Evolutionary conservation across 2,329 filamentous ascomycete genomes (phyloP), one percentile per base, ranked within the genome.

Genomic region (Epicoccum nigrum): DNA sequence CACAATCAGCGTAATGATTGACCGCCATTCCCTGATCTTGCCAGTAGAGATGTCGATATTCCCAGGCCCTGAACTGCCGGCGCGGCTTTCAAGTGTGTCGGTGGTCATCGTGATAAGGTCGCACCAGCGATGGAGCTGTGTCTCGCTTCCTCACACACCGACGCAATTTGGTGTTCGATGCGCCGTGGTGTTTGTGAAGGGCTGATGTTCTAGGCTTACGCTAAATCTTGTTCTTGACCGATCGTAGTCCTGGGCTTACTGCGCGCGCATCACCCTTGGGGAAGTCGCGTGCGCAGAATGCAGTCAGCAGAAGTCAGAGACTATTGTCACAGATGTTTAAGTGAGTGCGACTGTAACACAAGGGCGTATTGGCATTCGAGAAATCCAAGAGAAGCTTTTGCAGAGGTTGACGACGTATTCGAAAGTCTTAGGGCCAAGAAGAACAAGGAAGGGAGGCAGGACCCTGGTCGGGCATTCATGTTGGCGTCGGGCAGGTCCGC

Each of bases 1-100:
- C 35, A 86, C 81, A 45, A 90, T 74, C 27, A 90, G 77, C 0
- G 86, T 89, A 49, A 90, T 72, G 41, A 90, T 89, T 13, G 87
- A 89, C 41, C 82, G 79, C 87, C 86, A 90, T 50, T 82, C 71
- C 46, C 71, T 80, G 62, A 90, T 89, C 58, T 79, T 72, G 39
- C 69, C 69, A 20, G 83, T 85, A 55, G 21, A n/a, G 7, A 47
- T 44, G 21, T 49, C 45, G 43, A 54, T 48, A 11, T 9, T 7
- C 4, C 34, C 49, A 19, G 12, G 20, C 7, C 20, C 43, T 3
- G 21, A 20, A 15, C 21, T 45, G 23, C 35, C 28, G 16, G 49
- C 42, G 35, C 43, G 47, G 12, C 28, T 35, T 15, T 33, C 11
- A 9, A 52, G 37, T 15, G 33, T 20, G 8, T 39, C 17, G 16